These are phyloP conservation scores for Trichoderma sp. DNA, from an alignment of 2,329 filamentous ascomycete genomes.

Conservation along the genomic window DNA sequence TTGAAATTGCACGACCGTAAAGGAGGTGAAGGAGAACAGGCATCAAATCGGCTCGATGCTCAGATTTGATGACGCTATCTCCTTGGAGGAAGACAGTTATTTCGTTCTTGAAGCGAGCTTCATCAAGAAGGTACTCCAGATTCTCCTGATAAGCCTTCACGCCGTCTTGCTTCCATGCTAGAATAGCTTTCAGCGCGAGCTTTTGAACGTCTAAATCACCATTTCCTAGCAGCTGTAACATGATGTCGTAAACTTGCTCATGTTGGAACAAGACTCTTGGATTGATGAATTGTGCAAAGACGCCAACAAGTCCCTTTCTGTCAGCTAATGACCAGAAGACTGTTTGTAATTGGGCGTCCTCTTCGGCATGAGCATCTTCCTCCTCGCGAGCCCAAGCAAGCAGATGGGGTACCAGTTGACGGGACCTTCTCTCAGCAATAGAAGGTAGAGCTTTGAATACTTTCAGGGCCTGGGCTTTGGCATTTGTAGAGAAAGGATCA, in stretches of 20 bases:
- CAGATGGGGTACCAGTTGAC: constrained; percentile 81
- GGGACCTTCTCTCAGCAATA: constrained; percentile 83
- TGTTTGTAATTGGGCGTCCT: constrained; percentile 37
- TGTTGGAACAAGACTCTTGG: constrained; percentile 80
- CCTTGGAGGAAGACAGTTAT: constrained; percentile 84
- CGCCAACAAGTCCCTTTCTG: constrained; percentile 75
- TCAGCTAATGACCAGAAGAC: constrained; percentile 72
- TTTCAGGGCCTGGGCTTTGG: constrained; percentile 76
- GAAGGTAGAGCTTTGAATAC: constrained; percentile 72
- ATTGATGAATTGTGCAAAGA: constrained; percentile 86
- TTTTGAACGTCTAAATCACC: constrained; percentile 91
- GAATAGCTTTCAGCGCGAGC: constrained; percentile 76
- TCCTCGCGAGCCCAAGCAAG: constrained; percentile 72
- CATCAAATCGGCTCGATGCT: constrained; percentile 74
- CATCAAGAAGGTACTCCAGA: constrained; percentile 82
- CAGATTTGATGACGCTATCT: constrained; percentile 69
- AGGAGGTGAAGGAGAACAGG: constrained; percentile 83
- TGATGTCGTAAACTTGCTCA: constrained; percentile 71
- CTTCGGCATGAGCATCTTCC: constrained; percentile 41
- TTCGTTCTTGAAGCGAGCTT: constrained; percentile 89
- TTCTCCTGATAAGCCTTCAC: constrained; percentile 82
- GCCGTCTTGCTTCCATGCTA: constrained; percentile 83
- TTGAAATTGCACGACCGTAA: constrained; percentile 85
- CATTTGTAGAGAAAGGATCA: constrained; percentile 53
- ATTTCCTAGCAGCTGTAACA: constrained; percentile 77